phyloP scores from a whole-genome alignment of 331 rosid species.

The Malus hybrid region DNA sequence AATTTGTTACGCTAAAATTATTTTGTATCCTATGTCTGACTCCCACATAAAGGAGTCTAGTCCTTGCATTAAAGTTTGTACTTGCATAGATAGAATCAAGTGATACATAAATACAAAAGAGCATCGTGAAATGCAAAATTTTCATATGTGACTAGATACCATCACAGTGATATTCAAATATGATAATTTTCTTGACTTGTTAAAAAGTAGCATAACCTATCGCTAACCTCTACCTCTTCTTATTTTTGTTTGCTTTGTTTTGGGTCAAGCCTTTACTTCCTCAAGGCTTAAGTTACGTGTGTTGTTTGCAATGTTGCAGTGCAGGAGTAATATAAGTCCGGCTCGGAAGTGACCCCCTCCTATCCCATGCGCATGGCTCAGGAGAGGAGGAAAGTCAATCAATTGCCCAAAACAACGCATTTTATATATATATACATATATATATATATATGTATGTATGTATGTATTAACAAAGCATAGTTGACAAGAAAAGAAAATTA shows the following conservation, averaged over 20 bases:
- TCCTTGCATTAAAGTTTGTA: background rate
- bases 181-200: background rate
- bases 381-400: background rate
- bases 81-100: background rate
- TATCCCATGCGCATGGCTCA: too few relatives aligned
- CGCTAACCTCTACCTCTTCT: background rate
- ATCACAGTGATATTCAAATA: too few relatives aligned
- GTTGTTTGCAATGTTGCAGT: background rate
- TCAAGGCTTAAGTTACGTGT: too few relatives aligned
- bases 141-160: too few relatives aligned
- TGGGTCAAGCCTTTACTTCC: too few relatives aligned
- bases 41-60: background rate
- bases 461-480: too few relatives aligned
- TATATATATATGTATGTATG: too few relatives aligned
- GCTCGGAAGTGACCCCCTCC: background rate
- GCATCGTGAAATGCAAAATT: too few relatives aligned
- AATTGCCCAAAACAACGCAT: too few relatives aligned
- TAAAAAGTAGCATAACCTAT: background rate
- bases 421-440: too few relatives aligned
- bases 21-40: background rate
- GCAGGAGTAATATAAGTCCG: background rate
- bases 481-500: too few relatives aligned
- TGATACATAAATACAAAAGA: background rate
- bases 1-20: too few relatives aligned
- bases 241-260: background rate